phyloP scores from a whole-genome alignment of 805 yeast genomes.

The Komagataella pastoris region DNA sequence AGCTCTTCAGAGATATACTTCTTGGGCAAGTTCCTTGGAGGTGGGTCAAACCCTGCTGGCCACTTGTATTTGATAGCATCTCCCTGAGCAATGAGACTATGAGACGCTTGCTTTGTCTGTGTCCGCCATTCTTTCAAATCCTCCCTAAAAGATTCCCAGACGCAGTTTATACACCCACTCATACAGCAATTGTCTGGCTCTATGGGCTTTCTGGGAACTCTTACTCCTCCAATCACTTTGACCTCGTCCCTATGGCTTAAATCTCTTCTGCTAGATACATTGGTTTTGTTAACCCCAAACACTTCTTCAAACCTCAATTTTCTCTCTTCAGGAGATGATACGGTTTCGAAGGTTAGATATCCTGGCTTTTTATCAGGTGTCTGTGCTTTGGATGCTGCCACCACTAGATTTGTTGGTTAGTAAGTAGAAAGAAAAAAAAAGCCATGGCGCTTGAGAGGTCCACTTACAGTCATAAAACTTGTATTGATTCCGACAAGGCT shows the following conservation, averaged over 20 bases:
- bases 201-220: slow-evolving; percentile 69
- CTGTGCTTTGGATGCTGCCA: slow-evolving; percentile 1
- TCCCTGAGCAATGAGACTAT: slow-evolving; percentile 20
- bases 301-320: slow-evolving; percentile 12
- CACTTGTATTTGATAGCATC: slow-evolving; percentile 31
- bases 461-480: slow-evolving; percentile 2
- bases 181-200: slow-evolving; percentile 96
- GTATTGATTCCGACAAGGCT: background rate
- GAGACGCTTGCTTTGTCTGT: slow-evolving; percentile 44
- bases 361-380: slow-evolving; percentile 5
- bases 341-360: slow-evolving; percentile 12
- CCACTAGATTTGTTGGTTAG: slow-evolving; percentile 1
- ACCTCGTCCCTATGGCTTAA: slow-evolving; percentile 19
- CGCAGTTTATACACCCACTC: slow-evolving; percentile 95
- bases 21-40: slow-evolving; percentile 24
- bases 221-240: slow-evolving; percentile 43
- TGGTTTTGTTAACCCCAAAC: slow-evolving; percentile 18
- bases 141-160: slow-evolving; percentile 87
- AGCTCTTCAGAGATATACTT: slow-evolving; percentile 30
- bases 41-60: slow-evolving; percentile 57
- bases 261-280: slow-evolving; percentile 21
- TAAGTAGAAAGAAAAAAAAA: background rate
- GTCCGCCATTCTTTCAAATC: slow-evolving; percentile 76
- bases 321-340: slow-evolving; percentile 7
- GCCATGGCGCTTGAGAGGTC: background rate